These are phyloP conservation scores for Aspergillus funiculosus DNA, from an alignment of 495 filamentous ascomycete species.

Conservation along the genomic window DNA sequence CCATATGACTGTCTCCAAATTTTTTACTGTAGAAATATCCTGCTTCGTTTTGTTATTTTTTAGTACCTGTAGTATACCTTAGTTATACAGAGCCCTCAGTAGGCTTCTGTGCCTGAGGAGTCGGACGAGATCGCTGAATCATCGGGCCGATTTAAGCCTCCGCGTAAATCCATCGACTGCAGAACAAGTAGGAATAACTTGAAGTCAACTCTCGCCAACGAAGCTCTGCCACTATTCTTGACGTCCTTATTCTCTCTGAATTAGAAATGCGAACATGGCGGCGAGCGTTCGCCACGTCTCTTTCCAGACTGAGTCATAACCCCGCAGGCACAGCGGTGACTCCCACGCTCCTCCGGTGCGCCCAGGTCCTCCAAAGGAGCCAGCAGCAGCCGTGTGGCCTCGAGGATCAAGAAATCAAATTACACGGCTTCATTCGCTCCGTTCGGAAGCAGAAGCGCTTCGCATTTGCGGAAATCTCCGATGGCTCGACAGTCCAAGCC, in stretches of 20 bases:
- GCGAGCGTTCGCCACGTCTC: slow-evolving; percentile 37
- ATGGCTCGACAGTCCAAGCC: slow-evolving; percentile 75
- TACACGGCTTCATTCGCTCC: slow-evolving; percentile 78
- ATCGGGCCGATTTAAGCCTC: slow-evolving; percentile 8
- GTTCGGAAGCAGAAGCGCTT: slow-evolving; percentile 79
- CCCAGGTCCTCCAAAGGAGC: slow-evolving; percentile 35
- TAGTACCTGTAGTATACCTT: too few species aligned
- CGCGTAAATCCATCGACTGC: too few species aligned
- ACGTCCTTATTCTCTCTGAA: too few species aligned
- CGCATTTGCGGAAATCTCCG: slow-evolving; percentile 77
- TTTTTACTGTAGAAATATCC: too few species aligned
- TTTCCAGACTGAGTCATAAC: slow-evolving; percentile 28
- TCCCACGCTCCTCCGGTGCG: slow-evolving; percentile 30
- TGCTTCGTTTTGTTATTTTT: too few species aligned
- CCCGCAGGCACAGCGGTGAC: slow-evolving; percentile 13
- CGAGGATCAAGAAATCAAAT: slow-evolving; percentile 45
- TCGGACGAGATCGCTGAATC: too few species aligned
- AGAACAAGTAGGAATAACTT: too few species aligned
- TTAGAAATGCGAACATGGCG: slow-evolving; percentile 45
- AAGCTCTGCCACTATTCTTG: neutral
- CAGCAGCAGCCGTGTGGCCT: slow-evolving; percentile 24
- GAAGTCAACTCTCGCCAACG: neutral
- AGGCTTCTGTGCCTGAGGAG: too few species aligned
- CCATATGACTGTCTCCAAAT: too few species aligned
- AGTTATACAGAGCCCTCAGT: too few species aligned